Conservation (phyloP, 139 green algal species). For the Volvox africanus region DNA sequence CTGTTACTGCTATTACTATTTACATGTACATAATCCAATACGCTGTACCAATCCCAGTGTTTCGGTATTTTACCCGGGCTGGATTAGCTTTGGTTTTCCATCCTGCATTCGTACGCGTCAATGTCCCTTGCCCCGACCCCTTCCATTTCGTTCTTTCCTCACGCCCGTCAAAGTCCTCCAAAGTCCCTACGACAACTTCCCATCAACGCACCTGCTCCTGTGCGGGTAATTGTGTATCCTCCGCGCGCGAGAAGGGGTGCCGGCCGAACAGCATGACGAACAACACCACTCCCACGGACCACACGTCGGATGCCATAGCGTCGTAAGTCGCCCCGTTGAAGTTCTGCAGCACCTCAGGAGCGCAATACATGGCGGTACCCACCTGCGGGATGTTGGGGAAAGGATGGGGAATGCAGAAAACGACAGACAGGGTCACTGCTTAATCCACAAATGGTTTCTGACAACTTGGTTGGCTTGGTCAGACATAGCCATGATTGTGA, state of each 20-base stretch:
- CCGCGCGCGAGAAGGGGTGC: slow-evolving; percentile 61
- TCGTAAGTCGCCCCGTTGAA: slow-evolving; percentile 58
- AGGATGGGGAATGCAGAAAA: neutral
- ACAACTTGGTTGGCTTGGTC: no score
- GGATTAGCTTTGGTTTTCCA: no score
- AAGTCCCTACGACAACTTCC: no score
- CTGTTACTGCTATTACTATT: no score
- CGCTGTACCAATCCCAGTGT: no score
- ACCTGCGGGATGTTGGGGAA: slow-evolving; percentile 46
- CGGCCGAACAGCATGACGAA: slow-evolving; percentile 77
- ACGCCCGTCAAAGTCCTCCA: no score
- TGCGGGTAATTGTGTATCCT: slow-evolving; percentile 43
- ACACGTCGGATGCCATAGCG: slow-evolving; percentile 70
- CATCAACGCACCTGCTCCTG: slow-evolving; percentile 48
- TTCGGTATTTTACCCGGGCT: no score
- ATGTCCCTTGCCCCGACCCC: neutral
- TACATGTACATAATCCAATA: no score
- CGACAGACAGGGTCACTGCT: neutral
- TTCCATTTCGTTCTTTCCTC: neutral
- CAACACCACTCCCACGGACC: slow-evolving; percentile 76
- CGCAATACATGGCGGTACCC: slow-evolving; percentile 70
- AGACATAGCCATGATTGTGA: no score
- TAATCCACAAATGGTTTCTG: neutral
- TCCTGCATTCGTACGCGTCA: neutral
- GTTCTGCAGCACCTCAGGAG: slow-evolving; percentile 75